phyloP scores from a whole-genome alignment of 2,329 filamentous ascomycete species.

The Colletotrichum godetiae region DNA sequence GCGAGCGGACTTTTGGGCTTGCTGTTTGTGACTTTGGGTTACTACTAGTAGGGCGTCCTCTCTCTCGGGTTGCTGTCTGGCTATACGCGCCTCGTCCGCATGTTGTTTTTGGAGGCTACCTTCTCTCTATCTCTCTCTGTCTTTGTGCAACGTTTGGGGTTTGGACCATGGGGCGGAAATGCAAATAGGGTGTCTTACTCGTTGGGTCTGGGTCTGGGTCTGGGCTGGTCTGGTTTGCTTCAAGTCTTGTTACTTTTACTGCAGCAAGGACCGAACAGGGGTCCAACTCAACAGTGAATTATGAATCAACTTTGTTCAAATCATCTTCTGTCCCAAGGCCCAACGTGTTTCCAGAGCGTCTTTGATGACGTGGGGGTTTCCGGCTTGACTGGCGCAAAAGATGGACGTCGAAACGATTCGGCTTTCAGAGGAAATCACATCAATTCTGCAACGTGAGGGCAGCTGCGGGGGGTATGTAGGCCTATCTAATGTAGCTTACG shows the following conservation, averaged over 20 bases:
- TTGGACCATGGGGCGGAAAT: neutral
- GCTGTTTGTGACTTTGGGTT: neutral
- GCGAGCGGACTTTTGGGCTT: constrained; percentile 17
- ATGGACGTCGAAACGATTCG: too few relatives aligned
- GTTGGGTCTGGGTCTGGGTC: neutral
- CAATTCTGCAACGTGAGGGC: too few relatives aligned
- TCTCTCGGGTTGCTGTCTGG: neutral
- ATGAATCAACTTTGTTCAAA: too few relatives aligned
- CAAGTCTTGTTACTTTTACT: neutral
- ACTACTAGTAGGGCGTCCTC: neutral
- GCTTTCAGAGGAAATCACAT: too few relatives aligned
- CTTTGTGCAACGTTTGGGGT: neutral
- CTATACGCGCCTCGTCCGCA: neutral
- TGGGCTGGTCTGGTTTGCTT: neutral
- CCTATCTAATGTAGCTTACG: neutral
- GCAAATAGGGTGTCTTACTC: neutral
- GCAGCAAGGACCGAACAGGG: neutral
- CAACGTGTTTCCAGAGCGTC: too few relatives aligned
- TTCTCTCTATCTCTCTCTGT: neutral
- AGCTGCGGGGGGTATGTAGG: too few relatives aligned
- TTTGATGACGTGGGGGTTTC: too few relatives aligned
- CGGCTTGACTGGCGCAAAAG: too few relatives aligned
- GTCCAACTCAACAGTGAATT: neutral
- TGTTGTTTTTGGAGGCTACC: neutral
- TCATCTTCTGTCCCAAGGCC: neutral